These are phyloP conservation scores for Lactifluus hygrophoroides DNA, from an alignment of 768 basidiomycete species.

Conservation along the genomic window DNA sequence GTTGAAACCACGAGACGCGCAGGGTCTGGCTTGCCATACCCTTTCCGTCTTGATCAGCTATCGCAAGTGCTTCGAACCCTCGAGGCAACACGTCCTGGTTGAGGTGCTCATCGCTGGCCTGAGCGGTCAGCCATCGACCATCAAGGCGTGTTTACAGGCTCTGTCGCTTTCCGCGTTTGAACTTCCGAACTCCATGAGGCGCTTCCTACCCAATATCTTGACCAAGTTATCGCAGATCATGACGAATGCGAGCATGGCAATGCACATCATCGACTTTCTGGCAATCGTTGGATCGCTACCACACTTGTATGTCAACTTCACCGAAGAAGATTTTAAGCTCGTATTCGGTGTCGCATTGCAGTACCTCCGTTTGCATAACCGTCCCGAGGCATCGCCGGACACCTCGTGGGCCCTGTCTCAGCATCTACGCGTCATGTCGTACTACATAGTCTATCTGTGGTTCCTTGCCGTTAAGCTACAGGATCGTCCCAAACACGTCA, in stretches of 20 bases:
- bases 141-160: slow-evolving; percentile 86
- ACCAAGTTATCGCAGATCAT: slow-evolving; percentile 89
- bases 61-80: slow-evolving; percentile 62
- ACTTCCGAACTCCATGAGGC: slow-evolving; percentile 71
- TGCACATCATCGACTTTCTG: slow-evolving; percentile 93
- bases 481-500: slow-evolving; percentile 72
- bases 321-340: slow-evolving; percentile 82
- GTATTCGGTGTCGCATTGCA: slow-evolving; percentile 91
- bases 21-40: slow-evolving; percentile 80
- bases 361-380: slow-evolving; percentile 88
- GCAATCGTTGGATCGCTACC: slow-evolving; percentile 77
- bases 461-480: slow-evolving; percentile 80
- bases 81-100: slow-evolving; percentile 59
- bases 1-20: slow-evolving; percentile 71
- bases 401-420: slow-evolving; percentile 84
- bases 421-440: slow-evolving; percentile 84
- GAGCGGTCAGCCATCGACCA: slow-evolving; percentile 61
- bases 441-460: slow-evolving; percentile 90
- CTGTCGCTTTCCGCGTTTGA: slow-evolving; percentile 85
- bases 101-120: slow-evolving; percentile 66
- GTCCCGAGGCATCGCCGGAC: slow-evolving; percentile 44
- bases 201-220: slow-evolving; percentile 68
- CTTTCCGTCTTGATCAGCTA: slow-evolving; percentile 86
- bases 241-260: slow-evolving; percentile 85
- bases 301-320: slow-evolving; percentile 80